These are phyloP conservation scores for Aegilops sharonensis DNA, from an alignment of 176 grass and related monocot genomes.

Conservation along the genomic window DNA sequence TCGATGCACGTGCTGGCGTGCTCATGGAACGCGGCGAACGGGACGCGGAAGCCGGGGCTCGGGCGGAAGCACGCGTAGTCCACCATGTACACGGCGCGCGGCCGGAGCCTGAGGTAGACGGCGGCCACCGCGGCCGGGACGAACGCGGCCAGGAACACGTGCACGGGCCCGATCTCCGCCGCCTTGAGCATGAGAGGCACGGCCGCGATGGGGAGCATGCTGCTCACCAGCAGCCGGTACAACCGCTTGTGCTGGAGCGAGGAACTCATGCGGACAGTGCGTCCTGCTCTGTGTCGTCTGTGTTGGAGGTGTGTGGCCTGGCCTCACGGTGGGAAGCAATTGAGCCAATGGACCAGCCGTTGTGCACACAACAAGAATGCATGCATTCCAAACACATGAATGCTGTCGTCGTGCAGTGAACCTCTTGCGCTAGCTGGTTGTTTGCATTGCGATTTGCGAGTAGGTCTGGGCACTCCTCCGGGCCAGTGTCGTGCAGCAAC, in stretches of 20 bases:
- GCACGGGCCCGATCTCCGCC: conserved; percentile 22
- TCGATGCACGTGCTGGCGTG: conserved; percentile 51
- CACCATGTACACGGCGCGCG: conserved; percentile 61
- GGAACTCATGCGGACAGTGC: not conserved
- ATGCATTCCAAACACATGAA: not conserved
- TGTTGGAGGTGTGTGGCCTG: not conserved
- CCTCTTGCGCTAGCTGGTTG: too few species aligned
- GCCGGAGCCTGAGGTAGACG: conserved; percentile 49
- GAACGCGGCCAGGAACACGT: conserved; percentile 37
- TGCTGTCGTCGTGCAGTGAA: too few species aligned
- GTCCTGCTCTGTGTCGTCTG: not conserved
- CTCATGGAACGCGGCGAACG: conserved; percentile 69
- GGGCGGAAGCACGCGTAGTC: conserved; percentile 75
- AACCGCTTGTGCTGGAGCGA: conserved; percentile 14
- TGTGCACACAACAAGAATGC: not conserved
- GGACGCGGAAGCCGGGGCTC: conserved; percentile 46
- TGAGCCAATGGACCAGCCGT: not conserved
- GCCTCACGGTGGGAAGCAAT: not conserved
- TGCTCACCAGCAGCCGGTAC: conserved; percentile 41
- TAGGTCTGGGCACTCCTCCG: too few species aligned
- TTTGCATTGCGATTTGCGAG: too few species aligned
- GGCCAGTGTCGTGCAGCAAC: too few species aligned
- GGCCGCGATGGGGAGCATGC: conserved; percentile 29
- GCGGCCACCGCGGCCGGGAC: not conserved
- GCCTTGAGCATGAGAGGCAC: conserved; percentile 20